Percentiles rank a stretch among this genome's conserved stretches.
Conservation (phyloP, 2,329 filamentous ascomycete species). For the Zymoseptoria brevis region DNA sequence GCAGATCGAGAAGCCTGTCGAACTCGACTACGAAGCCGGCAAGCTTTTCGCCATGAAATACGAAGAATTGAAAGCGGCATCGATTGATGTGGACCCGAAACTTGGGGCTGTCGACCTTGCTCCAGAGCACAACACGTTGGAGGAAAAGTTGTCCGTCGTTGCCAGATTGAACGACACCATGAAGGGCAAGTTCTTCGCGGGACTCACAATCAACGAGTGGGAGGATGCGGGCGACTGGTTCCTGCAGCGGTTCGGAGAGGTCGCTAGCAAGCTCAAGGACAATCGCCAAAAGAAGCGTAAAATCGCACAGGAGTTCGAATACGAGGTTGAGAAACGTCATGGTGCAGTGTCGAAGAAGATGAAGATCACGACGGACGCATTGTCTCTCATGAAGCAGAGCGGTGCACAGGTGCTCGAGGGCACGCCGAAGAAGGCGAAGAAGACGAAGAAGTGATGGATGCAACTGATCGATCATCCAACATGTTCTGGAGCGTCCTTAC, state of each 20-base stretch:
- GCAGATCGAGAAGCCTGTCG: not conserved
- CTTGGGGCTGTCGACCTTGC: not conserved
- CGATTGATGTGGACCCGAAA: constrained; percentile 23
- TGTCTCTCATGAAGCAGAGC: constrained; percentile 43
- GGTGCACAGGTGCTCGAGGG: constrained; percentile 47
- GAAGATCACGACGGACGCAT: constrained; percentile 30
- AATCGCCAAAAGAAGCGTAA: constrained; percentile 48
- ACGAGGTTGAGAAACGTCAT: constrained; percentile 48
- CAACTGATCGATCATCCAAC: not conserved
- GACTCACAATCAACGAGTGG: constrained; percentile 49
- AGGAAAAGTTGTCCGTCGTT: constrained; percentile 16
- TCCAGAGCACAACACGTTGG: constrained; percentile 11
- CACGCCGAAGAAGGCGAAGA: constrained; percentile 32
- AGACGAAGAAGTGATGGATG: constrained; percentile 11
- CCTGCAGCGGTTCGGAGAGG: constrained; percentile 45
- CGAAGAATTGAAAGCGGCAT: constrained; percentile 18
- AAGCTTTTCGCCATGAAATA: constrained; percentile 24
- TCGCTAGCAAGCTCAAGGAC: constrained; percentile 45
- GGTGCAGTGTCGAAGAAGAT: constrained; percentile 43
- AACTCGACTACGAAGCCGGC: constrained; percentile 22
- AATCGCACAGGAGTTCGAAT: constrained; percentile 47
- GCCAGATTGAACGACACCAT: constrained; percentile 19
- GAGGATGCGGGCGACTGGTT: constrained; percentile 57
- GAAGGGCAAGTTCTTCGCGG: constrained; percentile 45
- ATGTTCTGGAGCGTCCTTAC: not conserved